Base-by-base conservation (phyloP, 371 early-diverging fungal species). In the Syncephalastrum monosporum region DNA sequence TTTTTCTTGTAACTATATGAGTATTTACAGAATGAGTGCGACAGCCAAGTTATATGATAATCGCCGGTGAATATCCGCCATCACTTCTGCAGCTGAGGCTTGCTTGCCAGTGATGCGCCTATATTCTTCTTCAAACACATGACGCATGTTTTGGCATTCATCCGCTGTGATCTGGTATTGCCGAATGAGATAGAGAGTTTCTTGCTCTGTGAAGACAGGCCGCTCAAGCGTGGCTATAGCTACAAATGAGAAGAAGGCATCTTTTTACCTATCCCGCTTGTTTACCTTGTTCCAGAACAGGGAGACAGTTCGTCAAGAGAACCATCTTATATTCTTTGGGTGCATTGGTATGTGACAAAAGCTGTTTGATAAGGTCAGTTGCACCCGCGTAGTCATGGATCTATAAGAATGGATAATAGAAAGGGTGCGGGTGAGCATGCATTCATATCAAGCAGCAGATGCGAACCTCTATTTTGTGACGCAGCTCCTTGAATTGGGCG, bases 401-500 rank as follows among this genome's bases (percentile, higher is more conserved):
- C 64, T 64, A 23, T 23, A 50, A 42, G 13, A 23, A 29, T 8
- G 38, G 3, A 42, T 4, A 23, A 29, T 8, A 21, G 3, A 50
- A 7, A 33, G 38, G 6, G 38, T 5, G 27, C 3, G 27, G 38
- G 8, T 10, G 10, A 33, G 38, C 1, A 33, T 33, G 10, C 12
- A 38, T 5, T 24, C 1, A 45, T 1, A 42, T 24, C 4, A 55
- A 7, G 10, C 25, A 17, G 10, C 10, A 42, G 38, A n/a, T 42
- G 1, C 42, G 15, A 16, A 61, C 61, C 52, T 62, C 23, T 5
- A 71, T 43, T 13, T 50, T 27, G 2, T 24, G 17, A n/a, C 51
- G 55, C 23, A 74, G 54, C 4, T 56, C 24, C 3, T 60, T 43
- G 23, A 71, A 74, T 5, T 50, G 42, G 14, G 61, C 38, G 13